Base-by-base conservation (phyloP, 2,329 filamentous ascomycete species). In the Diaporthe sp. region DNA sequence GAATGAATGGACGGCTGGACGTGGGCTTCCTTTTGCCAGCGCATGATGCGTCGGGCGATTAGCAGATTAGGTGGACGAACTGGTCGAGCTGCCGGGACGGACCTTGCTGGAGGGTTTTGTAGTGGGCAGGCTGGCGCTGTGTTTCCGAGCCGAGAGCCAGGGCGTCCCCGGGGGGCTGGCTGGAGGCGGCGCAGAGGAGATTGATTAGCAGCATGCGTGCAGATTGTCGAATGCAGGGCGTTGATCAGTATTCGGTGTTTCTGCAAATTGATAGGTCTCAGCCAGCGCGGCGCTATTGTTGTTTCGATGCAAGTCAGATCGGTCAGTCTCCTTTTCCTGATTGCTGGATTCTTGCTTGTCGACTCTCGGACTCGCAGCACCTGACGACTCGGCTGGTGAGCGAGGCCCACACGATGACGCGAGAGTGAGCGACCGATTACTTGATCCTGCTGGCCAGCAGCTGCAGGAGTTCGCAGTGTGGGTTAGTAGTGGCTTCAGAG, bases 191-290 rank as follows among this genome's bases (percentile, higher is more conserved):
- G 65, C 65, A 55, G 31, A 55, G 47, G 57, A 58, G 68, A 75
- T 75, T 72, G 73, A 67, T 71, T 67, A 71, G 68, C 34, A 44
- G 58, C 34, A 10, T 58, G 13, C 25, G 67, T 70, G 65, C 65
- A 70, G 47, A 70, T 55, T 70, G 65, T 55, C 65, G 65, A 70
- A 51, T 70, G 72, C 65, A 61, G 75, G 55, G 71, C 49, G 55
- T 61, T 76, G 53, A 70, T 74, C 72, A 67, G 71, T 65, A 61
- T 71, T 20, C 31, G 49, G 47, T 65, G 73, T 68, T 70, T 53
- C 44, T 68, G 73, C 70, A 65, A 75, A 77, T 80, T 80, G 77
- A 79, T 78, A 80, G 78, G 80, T 80, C 79, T 80, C 79, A 79
- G 78, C 79, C 78, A 77, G 65, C 22, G 61, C 34, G 65, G 65